These are phyloP conservation scores for Sphaerulina musiva DNA, from an alignment of 2,329 filamentous ascomycete species.

Conservation along the genomic window DNA sequence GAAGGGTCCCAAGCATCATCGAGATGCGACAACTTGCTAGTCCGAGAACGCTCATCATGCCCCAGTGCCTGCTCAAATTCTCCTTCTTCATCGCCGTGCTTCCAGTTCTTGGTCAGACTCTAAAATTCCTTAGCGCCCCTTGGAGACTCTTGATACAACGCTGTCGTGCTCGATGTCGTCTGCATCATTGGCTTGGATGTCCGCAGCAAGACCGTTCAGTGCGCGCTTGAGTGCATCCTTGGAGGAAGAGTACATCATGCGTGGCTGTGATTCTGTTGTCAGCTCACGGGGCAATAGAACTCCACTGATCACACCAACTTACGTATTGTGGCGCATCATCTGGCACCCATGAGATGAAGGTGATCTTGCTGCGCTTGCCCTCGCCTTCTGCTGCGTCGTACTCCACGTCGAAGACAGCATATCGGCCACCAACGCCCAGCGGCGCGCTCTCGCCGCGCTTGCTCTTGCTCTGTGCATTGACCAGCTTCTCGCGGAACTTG, in stretches of 20 bases:
- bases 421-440: slow-evolving; percentile 60
- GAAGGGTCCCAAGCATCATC: neutral
- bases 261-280: slow-evolving; percentile 50
- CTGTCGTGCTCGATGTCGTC: slow-evolving; percentile 75
- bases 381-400: slow-evolving; percentile 67
- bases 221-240: slow-evolving; percentile 74
- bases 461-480: slow-evolving; percentile 66
- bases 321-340: slow-evolving; percentile 76
- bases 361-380: slow-evolving; percentile 68
- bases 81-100: neutral
- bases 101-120: neutral
- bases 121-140: slow-evolving; percentile 41
- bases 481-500: slow-evolving; percentile 67
- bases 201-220: slow-evolving; percentile 65
- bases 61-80: neutral
- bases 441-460: slow-evolving; percentile 47
- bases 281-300: neutral
- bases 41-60: neutral
- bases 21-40: neutral
- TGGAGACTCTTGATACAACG: slow-evolving; percentile 52
- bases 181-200: slow-evolving; percentile 76
- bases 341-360: slow-evolving; percentile 72
- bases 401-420: slow-evolving; percentile 79
- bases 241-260: slow-evolving; percentile 86
- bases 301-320: slow-evolving; percentile 32